These are phyloP conservation scores for Aphanomyces cochlioides DNA, from an alignment of 352 stramenopile genomes.

Conservation along the genomic window DNA sequence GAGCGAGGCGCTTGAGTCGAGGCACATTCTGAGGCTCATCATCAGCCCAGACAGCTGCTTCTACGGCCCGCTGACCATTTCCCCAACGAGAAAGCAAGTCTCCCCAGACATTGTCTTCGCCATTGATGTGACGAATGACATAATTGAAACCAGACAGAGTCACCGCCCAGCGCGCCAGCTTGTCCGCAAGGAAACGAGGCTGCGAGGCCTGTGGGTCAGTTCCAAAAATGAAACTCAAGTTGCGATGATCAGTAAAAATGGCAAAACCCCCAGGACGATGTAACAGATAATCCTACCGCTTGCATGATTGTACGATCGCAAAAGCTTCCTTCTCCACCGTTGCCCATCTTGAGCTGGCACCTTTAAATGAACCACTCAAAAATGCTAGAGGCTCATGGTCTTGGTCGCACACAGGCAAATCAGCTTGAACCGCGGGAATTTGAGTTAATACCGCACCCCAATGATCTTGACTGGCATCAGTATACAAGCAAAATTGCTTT, in stretches of 20 bases:
- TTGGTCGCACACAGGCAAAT: conserved; percentile 16
- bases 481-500: conserved; percentile 33
- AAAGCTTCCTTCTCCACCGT: conserved; percentile 38
- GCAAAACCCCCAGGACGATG: conserved; percentile 28
- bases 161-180: conserved; percentile 35
- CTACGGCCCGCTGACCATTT: not conserved
- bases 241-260: conserved; percentile 36
- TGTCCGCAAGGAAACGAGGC: conserved; percentile 34
- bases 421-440: conserved; percentile 11
- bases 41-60: too few relatives aligned
- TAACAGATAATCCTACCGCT: conserved; percentile 34
- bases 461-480: conserved; percentile 31
- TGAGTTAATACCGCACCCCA: conserved; percentile 33
- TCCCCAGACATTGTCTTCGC: conserved; percentile 37
- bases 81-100: conserved; percentile 37
- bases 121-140: conserved; percentile 34
- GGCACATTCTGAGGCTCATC: not conserved
- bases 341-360: conserved; percentile 23
- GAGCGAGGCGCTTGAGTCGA: not conserved
- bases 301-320: conserved; percentile 35
- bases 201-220: not conserved
- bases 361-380: conserved; percentile 31
- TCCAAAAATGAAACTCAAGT: conserved; percentile 35
- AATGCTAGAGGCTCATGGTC: conserved; percentile 34
- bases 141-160: conserved; percentile 34